Evolutionary conservation across 208 protist species (phyloP), one percentile per base, ranked within the genome.

Genomic region (Naegleria fowleri): DNA sequence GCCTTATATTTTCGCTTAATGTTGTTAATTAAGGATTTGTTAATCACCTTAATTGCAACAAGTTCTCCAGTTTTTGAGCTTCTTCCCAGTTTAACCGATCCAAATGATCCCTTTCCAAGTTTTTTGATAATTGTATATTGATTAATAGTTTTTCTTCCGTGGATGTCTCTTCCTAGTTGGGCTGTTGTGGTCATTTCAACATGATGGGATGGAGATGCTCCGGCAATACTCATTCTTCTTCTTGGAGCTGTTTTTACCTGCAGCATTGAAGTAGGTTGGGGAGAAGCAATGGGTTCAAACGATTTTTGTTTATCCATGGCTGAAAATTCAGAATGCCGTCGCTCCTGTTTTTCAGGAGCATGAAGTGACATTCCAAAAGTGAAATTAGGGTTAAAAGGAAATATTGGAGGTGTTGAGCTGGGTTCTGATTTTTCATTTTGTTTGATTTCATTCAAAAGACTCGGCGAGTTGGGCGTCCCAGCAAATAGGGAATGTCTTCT

Each of bases 101-200:
- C 95, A 90, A 95, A 97, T 38, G 93, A 93, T 52, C 96, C 96
- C 19, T 92, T 94, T n/a, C 96, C 96, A 33, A 98, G 93, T 29
- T 95, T 91, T 36, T 93, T 92, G 25, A 97, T 92, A 39, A 98
- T 94, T 0, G 95, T 94, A 92, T 98, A 98, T 76, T 97, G 95
- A 91, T 98, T 98, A 55, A 98, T 97, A 43, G 96, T 94, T 76
- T 96, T 96, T 91, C 97, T 97, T 48, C 96, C 96, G 13, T 84
- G 55, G 16, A 33, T 0, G 51, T 93, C 92, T 59, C 91, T 83
- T 33, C 87, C n/a, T 16, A 40, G 13, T n/a, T 29, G 52, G 11
- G 85, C 89, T 15, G 9, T 87, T 33, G 19, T 90, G 0, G 91
- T 92, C 52, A 91, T 89, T 58, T 51, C 40, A 52, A 91, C 90